Conservation (phyloP, 2,329 filamentous ascomycete species). For the Albifimbria verrucaria region DNA sequence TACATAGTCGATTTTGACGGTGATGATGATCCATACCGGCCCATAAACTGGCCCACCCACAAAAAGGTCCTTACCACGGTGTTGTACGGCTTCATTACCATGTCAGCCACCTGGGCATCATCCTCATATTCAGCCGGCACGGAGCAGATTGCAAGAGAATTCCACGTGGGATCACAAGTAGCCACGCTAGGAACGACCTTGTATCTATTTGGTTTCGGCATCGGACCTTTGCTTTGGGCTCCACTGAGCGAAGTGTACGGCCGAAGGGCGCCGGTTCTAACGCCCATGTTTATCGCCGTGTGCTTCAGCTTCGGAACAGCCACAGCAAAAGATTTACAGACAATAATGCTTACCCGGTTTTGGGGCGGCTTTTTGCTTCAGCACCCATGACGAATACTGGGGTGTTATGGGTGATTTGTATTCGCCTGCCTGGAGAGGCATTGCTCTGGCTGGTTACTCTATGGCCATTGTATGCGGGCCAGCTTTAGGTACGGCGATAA, state of each 20-base stretch:
- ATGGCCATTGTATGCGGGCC: slow-evolving; percentile 64
- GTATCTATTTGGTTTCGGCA: slow-evolving; percentile 42
- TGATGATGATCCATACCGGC: slow-evolving; percentile 65
- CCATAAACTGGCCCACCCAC: slow-evolving; percentile 65
- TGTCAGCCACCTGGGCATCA: slow-evolving; percentile 50
- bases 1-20: slow-evolving; percentile 70
- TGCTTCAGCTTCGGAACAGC: slow-evolving; percentile 65
- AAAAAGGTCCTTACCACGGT: slow-evolving; percentile 69
- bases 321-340: slow-evolving; percentile 63
- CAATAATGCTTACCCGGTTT: slow-evolving; percentile 63
- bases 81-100: slow-evolving; percentile 33
- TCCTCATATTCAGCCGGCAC: slow-evolving; percentile 58
- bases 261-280: slow-evolving; percentile 49
- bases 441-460: slow-evolving; percentile 66
- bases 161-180: slow-evolving; percentile 39
- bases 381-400: slow-evolving; percentile 69
- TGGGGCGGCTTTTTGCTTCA: slow-evolving; percentile 61
- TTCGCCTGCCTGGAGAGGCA: slow-evolving; percentile 55
- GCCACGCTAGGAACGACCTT: slow-evolving; percentile 42
- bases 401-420: slow-evolving; percentile 67
- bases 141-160: slow-evolving; percentile 43
- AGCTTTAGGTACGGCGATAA: slow-evolving; percentile 43
- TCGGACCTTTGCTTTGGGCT: slow-evolving; percentile 62
- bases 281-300: slow-evolving; percentile 59
- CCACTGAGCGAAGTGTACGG: slow-evolving; percentile 60